These are phyloP conservation scores for Paecilomyces variotii DNA, from an alignment of 2,329 filamentous ascomycete genomes.

Conservation along the genomic window DNA sequence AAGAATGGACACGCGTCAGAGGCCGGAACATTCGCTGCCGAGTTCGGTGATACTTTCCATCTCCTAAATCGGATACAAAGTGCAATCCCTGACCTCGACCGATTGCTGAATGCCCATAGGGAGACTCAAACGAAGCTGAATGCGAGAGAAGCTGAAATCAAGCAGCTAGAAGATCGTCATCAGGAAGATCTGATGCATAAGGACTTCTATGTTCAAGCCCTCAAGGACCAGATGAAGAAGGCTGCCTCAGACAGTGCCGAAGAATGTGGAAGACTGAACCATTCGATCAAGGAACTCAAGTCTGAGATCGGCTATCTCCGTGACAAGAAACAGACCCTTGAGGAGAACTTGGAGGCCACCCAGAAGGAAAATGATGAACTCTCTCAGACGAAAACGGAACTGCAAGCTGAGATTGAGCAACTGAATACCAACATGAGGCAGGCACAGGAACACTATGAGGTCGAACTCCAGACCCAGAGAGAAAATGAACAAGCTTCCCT, in stretches of 20 bases:
- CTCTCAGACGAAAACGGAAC: constrained; percentile 35
- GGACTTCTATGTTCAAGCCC: constrained; percentile 45
- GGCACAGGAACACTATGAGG: constrained; percentile 26
- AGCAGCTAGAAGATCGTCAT: constrained; percentile 42
- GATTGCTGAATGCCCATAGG: constrained; percentile 39
- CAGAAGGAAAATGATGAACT: constrained; percentile 39
- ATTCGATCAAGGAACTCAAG: constrained; percentile 40
- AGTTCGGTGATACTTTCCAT: constrained; percentile 24
- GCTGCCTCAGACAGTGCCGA: constrained; percentile 43
- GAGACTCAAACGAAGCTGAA: constrained; percentile 44
- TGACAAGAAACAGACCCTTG: constrained; percentile 45
- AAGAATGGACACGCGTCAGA: constrained; percentile 15
- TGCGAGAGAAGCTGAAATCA: constrained; percentile 42
- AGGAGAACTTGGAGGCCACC: constrained; percentile 37
- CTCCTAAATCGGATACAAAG: constrained; percentile 38
- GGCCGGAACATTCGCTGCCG: background rate
- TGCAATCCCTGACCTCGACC: constrained; percentile 40
- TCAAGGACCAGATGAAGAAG: constrained; percentile 44
- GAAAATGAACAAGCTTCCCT: constrained; percentile 27
- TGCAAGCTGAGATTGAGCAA: constrained; percentile 33
- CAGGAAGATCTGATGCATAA: constrained; percentile 45
- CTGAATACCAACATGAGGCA: constrained; percentile 32
- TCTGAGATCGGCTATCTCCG: constrained; percentile 45
- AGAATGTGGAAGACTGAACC: constrained; percentile 37
- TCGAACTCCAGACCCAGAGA: constrained; percentile 36